Percentiles rank a stretch among this genome's conserved stretches.
These are phyloP conservation scores for Cutaneotrichosporon sp. DNA, from an alignment of 1,284 basidiomycete species.

Conservation along the genomic window DNA sequence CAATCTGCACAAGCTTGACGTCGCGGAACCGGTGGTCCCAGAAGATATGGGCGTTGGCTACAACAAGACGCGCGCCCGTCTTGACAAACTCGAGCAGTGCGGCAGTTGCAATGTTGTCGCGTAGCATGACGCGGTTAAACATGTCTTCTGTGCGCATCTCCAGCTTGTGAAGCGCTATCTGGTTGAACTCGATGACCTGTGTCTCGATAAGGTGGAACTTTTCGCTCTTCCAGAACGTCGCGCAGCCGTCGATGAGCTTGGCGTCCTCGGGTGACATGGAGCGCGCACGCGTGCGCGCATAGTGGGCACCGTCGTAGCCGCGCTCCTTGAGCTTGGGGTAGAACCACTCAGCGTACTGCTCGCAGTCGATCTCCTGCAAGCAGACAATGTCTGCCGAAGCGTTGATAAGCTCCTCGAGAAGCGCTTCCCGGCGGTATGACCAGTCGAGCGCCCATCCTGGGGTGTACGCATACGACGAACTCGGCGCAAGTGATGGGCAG, in stretches of 20 bases:
- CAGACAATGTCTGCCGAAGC: conserved; percentile 88
- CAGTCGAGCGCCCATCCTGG: conserved; percentile 93
- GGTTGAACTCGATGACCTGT: conserved; percentile 90
- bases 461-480: conserved; percentile 91
- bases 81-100: conserved; percentile 80
- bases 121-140: conserved; percentile 97
- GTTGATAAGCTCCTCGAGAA: conserved; percentile 78
- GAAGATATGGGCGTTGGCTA: conserved; percentile 87
- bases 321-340: conserved; percentile 66
- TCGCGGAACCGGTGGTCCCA: conserved; percentile 93
- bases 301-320: conserved; percentile 88
- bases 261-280: conserved; percentile 88
- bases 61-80: conserved; percentile 79
- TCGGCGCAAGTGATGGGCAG: conserved; percentile 85
- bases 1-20: conserved; percentile 95
- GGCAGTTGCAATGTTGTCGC: conserved; percentile 90
- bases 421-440: conserved; percentile 89
- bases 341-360: conserved; percentile 93
- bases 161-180: conserved; percentile 83
- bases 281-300: conserved; percentile 89
- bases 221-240: conserved; percentile 86
- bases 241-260: conserved; percentile 90
- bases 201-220: conserved; percentile 94
- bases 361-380: conserved; percentile 83
- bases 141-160: conserved; percentile 99